A percentile compares a stretch with the other conserved stretches of the same genome.
Evolutionary conservation across 495 filamentous ascomycete genomes (phyloP).

Genomic region (Cetradonia linearis): DNA sequence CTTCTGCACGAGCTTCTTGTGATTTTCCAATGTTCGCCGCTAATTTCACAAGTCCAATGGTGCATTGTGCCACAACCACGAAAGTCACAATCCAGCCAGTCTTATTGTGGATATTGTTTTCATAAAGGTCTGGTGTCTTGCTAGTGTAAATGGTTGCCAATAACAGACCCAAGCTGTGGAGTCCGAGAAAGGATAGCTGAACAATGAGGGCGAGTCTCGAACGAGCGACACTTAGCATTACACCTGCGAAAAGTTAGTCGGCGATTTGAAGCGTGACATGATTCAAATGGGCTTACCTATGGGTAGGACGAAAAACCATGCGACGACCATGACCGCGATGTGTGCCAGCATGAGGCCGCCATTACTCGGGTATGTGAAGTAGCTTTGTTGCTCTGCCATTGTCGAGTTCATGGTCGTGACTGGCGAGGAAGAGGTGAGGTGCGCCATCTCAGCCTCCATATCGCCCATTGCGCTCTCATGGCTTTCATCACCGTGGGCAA

Average conservation of each 20-base stretch:
- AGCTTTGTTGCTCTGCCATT: slow-evolving; percentile 42
- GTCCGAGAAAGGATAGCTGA: slow-evolving; percentile 65
- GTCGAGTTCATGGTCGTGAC: slow-evolving; percentile 6
- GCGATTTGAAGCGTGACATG: neutral
- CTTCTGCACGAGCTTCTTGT: slow-evolving; percentile 23
- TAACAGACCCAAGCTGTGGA: slow-evolving; percentile 62
- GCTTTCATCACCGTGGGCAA: slow-evolving; percentile 24
- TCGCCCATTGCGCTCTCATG: slow-evolving; percentile 17
- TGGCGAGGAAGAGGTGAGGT: neutral
- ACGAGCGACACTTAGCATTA: slow-evolving; percentile 74
- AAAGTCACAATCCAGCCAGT: slow-evolving; percentile 79
- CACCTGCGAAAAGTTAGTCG: slow-evolving; percentile 40
- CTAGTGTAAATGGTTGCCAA: slow-evolving; percentile 68
- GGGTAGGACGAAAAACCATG: slow-evolving; percentile 79
- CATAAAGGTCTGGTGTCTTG: slow-evolving; percentile 79
- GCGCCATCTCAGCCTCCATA: slow-evolving; percentile 7
- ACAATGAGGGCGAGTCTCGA: slow-evolving; percentile 63
- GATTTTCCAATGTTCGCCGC: slow-evolving; percentile 35
- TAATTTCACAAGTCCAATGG: slow-evolving; percentile 53
- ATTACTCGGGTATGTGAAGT: slow-evolving; percentile 64
- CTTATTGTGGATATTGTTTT: slow-evolving; percentile 79
- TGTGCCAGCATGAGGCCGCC: slow-evolving; percentile 62
- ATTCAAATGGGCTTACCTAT: slow-evolving; percentile 45
- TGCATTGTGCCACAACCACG: slow-evolving; percentile 56
- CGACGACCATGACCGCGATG: slow-evolving; percentile 65